Evolutionary conservation across 371 early-diverging fungal genomes (phyloP).

Genomic region (Lichtheimia ramosa): DNA sequence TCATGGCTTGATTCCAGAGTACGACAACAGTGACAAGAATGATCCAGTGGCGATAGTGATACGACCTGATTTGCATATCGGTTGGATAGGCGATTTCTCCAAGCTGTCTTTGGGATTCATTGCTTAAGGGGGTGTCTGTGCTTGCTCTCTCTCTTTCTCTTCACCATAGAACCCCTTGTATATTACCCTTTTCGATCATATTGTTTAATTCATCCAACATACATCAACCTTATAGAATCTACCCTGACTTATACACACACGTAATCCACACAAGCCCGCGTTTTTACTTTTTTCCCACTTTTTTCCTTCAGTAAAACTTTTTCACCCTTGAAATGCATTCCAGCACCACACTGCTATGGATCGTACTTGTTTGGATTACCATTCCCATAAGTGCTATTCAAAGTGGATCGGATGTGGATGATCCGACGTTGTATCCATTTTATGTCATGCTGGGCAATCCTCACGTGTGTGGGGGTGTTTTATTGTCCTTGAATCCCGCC

Average conservation of each 20-base stretch:
- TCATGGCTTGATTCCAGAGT: slow-evolving; percentile 12
- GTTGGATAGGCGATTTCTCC: slow-evolving; percentile 10
- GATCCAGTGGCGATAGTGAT: slow-evolving; percentile 16
- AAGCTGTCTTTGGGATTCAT: slow-evolving; percentile 4
- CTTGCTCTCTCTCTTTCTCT: not conserved
- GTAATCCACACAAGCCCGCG: not conserved
- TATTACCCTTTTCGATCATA: slow-evolving; percentile 6
- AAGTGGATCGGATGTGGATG: slow-evolving; percentile 25
- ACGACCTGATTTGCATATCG: slow-evolving; percentile 41
- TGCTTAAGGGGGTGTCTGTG: slow-evolving; percentile 3
- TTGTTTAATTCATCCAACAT: not conserved
- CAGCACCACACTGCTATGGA: not conserved
- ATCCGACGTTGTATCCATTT: slow-evolving; percentile 36
- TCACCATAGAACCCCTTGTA: not conserved
- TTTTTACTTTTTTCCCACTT: not conserved
- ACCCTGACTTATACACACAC: not conserved
- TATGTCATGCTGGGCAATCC: slow-evolving; percentile 48
- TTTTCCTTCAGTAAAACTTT: slow-evolving; percentile 1
- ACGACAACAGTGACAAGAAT: slow-evolving; percentile 13
- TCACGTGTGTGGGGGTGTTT: slow-evolving; percentile 47
- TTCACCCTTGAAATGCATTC: not conserved
- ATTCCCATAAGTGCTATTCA: slow-evolving; percentile 21
- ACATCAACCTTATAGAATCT: not conserved
- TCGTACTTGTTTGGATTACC: not conserved
- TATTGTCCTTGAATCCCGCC: slow-evolving; percentile 42